Conservation (phyloP, 306 rosid genomes). For the Neltuma alba region DNA sequence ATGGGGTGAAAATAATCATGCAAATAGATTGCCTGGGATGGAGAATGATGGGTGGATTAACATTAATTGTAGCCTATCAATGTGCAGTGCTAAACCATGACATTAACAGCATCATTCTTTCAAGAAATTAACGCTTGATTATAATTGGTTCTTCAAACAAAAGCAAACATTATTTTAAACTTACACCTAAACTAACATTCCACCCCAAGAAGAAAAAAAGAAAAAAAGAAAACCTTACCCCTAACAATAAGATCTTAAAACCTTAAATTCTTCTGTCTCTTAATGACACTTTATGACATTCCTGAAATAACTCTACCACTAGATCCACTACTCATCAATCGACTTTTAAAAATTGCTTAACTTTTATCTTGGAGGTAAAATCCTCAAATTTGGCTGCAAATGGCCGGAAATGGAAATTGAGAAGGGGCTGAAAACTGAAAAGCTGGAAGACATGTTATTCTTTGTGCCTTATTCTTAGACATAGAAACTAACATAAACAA, state of each 20-base stretch:
- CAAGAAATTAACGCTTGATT: not conserved
- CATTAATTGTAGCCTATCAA: not conserved
- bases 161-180: not conserved
- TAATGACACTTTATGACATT: not conserved
- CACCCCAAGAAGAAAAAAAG: too few relatives aligned
- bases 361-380: not conserved
- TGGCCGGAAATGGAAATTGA: not conserved
- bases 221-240: too few relatives aligned
- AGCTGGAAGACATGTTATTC: not conserved
- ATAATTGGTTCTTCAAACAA: conserved; percentile 1
- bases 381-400: not conserved
- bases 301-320: not conserved
- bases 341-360: not conserved
- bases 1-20: not conserved
- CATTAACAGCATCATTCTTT: conserved; percentile 1
- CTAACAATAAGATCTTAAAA: not conserved
- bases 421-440: not conserved
- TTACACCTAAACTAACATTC: too few relatives aligned
- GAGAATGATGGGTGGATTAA: not conserved
- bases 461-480: not conserved
- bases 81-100: not conserved
- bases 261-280: not conserved
- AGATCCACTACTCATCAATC: not conserved
- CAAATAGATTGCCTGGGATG: conserved; percentile 6
- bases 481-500: not conserved